Evolutionary conservation across 1,139 yeast genomes (phyloP), one percentile per base, ranked within the genome.

Genomic region (Meyerozyma guilliermondii): DNA sequence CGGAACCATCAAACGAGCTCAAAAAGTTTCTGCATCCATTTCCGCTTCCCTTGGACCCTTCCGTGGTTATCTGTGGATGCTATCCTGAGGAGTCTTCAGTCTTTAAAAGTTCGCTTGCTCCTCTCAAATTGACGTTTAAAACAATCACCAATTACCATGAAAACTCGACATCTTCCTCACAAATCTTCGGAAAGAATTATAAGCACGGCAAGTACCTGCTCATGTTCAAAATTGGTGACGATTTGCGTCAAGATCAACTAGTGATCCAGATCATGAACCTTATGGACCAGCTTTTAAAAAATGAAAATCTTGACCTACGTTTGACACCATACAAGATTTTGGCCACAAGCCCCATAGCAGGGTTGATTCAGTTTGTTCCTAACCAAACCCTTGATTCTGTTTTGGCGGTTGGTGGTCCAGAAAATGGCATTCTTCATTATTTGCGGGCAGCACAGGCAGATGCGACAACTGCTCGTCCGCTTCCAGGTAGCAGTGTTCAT

Each of bases 191-290:
- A 1, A 66, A 63, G 42, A 65, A 59, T 43, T 53, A 54, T 43
- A 65, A 63, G 43, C 60, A 71, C 46, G 86, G 83, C 0, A 72
- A 70, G 40, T 94, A 89, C 60, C 81, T 95, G 4, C 65, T 92
- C 37, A 92, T 94, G 85, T 89, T 89, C 65, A 94, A 94, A 60
- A 86, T 87, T 40, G 98, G 99, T 3, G 98, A 94, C 63, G 98
- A 94, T 59, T 68, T 94, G 41, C 72, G 98, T 46, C 99, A 94
- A 60, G 99, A 94, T 66, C 99, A 94, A 60, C 75, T 94, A 51
- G 95, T 92, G 20, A 87, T 89, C 42, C 98, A 94, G 61, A 87
- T 94, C 46, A 87, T 94, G 42, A 79, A 85, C 42, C 68, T 94
- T 45, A 92, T 94, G 96, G 96, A 92, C 60, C 89, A 83, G 56